Base-by-base conservation (phyloP, 331 rosid genomes). In the Stylosanthes scabra region DNA sequence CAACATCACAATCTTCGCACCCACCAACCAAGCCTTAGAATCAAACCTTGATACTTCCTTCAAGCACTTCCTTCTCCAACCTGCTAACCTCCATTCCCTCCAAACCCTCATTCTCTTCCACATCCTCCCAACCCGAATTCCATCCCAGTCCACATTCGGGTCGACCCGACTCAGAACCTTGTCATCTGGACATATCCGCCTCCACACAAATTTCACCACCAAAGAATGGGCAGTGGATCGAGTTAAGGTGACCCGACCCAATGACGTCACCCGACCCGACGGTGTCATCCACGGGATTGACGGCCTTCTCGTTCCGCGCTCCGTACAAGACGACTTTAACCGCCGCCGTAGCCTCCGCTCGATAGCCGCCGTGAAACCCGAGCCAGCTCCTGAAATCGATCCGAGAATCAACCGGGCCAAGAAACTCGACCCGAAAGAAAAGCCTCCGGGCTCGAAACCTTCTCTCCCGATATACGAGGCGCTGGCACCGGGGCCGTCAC, bases 1-100 rank as follows among this genome's bases (percentile, higher is more conserved):
- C 86, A 90, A 90, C 44, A 79, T 90, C 67, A 90, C 96, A 8
- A 90, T 90, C 13, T 88, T 90, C 75, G 96, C 96, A 0, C 96
- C 96, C 1, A 78, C 37, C 2, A 90, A 90, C 50, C 82, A 88
- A 74, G 96, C 96, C 12, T 80, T 90, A 0, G 88, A 88, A 59
- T 88, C 84, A 15, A 82, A 82, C 59, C 87, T 90, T 20, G 89
- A 88, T 80, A 81, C 93, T 0, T 88, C 83, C 79, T 90, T 90
- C 85, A 88, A 85, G 56, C 90, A 80, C 6, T 90, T 88, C 72
- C 83, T 90, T n/a, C 97, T 90, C 62, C 70, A 90, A 39, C 97
- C 97, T 1, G 85, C 86, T 1, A 90, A 90, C 11, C 86, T 90
- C 65, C 72, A 55, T 60, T 88, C 97, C 2, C 90, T 90, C 3